Conservation (phyloP, 768 basidiomycete species). For the Phylloporus sp. region DNA sequence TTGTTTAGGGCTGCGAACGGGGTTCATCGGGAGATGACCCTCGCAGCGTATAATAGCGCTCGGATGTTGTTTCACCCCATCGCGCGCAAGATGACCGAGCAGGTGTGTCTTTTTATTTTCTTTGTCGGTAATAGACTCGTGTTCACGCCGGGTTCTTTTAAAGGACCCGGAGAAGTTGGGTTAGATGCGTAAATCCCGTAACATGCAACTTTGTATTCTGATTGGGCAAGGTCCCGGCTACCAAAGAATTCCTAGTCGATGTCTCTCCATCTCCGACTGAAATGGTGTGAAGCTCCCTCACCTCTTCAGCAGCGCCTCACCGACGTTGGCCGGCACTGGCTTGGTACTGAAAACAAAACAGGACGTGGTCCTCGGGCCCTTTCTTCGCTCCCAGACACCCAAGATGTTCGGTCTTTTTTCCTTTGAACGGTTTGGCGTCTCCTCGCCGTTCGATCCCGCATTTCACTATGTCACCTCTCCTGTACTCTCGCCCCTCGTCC, state of each 20-base stretch:
- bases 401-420: too few species aligned
- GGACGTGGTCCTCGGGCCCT: too few species aligned
- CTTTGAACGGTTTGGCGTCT: constrained; percentile 30
- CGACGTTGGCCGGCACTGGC: too few species aligned
- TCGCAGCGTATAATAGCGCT: constrained; percentile 31
- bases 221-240: too few species aligned
- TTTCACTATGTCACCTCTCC: constrained; percentile 38
- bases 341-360: too few species aligned
- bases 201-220: too few species aligned
- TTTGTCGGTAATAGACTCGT: not conserved
- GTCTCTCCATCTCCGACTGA: too few species aligned
- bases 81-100: constrained; percentile 44
- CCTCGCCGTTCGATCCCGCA: constrained; percentile 37
- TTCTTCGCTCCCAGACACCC: too few species aligned
- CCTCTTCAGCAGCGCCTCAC: too few species aligned
- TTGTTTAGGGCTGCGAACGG: constrained; percentile 37
- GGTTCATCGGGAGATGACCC: constrained; percentile 34
- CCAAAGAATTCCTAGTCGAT: too few species aligned
- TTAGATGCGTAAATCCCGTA: too few species aligned
- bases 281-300: too few species aligned
- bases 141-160: not conserved
- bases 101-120: constrained; percentile 35
- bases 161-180: constrained; percentile 31
- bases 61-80: constrained; percentile 46
- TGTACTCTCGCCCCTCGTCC: constrained; percentile 38